Percentiles rank a stretch among this genome's conserved stretches.
Conservation (phyloP, 2,329 filamentous ascomycete genomes). For the Elsinoe ampelina region DNA sequence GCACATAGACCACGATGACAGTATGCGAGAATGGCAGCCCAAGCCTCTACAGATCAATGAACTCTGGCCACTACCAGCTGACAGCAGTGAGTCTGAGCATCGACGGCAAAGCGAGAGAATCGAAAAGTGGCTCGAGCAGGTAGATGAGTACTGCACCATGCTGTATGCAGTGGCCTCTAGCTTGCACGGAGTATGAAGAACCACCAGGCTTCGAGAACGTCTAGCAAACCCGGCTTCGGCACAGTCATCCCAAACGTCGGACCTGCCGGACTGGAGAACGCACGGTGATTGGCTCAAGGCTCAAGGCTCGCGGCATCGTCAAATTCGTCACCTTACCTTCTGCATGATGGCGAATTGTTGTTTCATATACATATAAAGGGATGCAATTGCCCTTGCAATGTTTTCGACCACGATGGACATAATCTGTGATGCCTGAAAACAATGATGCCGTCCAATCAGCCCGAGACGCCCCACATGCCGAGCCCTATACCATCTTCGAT, state of each 20-base stretch:
- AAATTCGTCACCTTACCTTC: not conserved
- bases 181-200: not conserved
- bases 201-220: not conserved
- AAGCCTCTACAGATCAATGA: slow-evolving; percentile 1
- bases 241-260: not conserved
- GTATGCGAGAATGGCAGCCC: not conserved
- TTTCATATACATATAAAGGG: not conserved
- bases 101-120: slow-evolving; percentile 28
- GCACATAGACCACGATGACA: not conserved
- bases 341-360: not conserved
- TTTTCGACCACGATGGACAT: not conserved
- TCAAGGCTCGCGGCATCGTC: not conserved
- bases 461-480: not conserved
- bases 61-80: slow-evolving; percentile 1
- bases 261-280: not conserved
- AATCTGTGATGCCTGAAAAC: too few relatives aligned
- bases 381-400: not conserved
- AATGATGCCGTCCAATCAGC: not conserved
- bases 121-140: slow-evolving; percentile 41
- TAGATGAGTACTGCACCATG: slow-evolving; percentile 49
- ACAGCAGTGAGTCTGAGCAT: slow-evolving; percentile 18
- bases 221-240: too few relatives aligned
- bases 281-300: slow-evolving; percentile 3
- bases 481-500: slow-evolving; percentile 45
- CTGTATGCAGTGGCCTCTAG: slow-evolving; percentile 38